A percentile compares a stretch with the other conserved stretches of the same genome.
Conservation (phyloP, 768 basidiomycete genomes). For the Cubamyces lactineus region DNA sequence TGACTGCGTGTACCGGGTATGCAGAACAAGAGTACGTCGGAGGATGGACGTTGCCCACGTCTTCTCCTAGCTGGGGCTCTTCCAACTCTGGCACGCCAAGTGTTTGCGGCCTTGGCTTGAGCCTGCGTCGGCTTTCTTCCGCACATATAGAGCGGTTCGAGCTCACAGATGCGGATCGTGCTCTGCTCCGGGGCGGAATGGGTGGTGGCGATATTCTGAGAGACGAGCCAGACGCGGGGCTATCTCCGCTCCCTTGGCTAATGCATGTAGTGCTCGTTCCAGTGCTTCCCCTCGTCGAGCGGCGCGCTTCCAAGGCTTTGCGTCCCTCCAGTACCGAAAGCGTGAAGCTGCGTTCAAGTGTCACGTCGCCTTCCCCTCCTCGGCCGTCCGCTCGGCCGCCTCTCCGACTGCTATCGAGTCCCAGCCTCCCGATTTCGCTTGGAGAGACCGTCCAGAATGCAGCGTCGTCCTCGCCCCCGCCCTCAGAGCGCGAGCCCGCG, state of each 20-base stretch:
- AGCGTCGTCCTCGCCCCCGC: background rate
- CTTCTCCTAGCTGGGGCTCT: background rate
- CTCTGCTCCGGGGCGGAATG: constrained; percentile 2
- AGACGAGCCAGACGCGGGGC: background rate
- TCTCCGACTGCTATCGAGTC: background rate
- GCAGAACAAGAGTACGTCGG: constrained; percentile 27
- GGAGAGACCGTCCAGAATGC: constrained; percentile 3
- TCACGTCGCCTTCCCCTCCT: background rate
- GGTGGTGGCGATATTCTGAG: constrained; percentile 1
- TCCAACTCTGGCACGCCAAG: constrained; percentile 1
- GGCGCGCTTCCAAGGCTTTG: background rate
- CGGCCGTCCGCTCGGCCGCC: background rate
- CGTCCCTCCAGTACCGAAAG: constrained; percentile 18
- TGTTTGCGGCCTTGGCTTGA: background rate
- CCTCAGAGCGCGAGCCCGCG: background rate
- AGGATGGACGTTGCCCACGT: background rate
- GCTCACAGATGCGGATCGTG: constrained; percentile 11
- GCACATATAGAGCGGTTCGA: constrained; percentile 7
- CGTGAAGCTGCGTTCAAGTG: constrained; percentile 8
- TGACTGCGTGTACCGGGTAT: constrained; percentile 17
- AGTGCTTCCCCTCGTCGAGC: constrained; percentile 4
- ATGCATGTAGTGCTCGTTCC: constrained; percentile 9
- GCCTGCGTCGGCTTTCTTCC: constrained; percentile 5
- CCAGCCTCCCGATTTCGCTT: background rate
- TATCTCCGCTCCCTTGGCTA: background rate